Base-by-base conservation (phyloP, 2,329 filamentous ascomycete species). In the Ophiostoma ulmi region DNA sequence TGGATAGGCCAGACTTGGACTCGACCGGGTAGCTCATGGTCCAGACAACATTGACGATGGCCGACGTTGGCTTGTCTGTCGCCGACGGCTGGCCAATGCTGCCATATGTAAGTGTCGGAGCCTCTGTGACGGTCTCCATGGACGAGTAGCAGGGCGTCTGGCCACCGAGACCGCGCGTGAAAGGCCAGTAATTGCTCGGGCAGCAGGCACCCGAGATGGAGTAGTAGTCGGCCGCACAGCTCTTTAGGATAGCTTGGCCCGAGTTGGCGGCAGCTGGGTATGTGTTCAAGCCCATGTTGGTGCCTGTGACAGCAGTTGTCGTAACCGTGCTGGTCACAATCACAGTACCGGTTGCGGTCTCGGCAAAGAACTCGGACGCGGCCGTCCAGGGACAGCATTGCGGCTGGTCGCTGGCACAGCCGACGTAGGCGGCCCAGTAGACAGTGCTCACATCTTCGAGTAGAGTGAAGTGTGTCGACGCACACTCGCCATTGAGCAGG, bases 1-100 rank as follows among this genome's bases (percentile, higher is more conserved):
- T 77, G 3, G 80, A 76, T 3, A 85, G 78, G 1, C 79, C 75
- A 36, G n/a, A 1, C 72, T 69, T 74, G 35, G 73, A 72, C 10
- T 70, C 67, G 5, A 76, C 73, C 5, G 75, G 74, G 65, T 75
- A 77, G 48, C 73, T 73, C 75, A 76, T 76, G 41, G 77, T 73
- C 74, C 75, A 77, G 38, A 77, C 73, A 38, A 77, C 72, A 72
- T 76, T 77, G 72, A 76, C 70, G 17, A 77, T 74, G 63, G 76
- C 76, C 1, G 75, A 76, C 1, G 75, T 77, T 14, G 75, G 75
- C 68, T 74, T 74, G 26, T 72, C 38, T 10, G 69, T 74, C 35
- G 73, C 73, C 6, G 71, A 73, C 1, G 73, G 71, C 61, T 76
- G 70, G 39, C 72, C 74, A 1, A 64, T 70, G 7, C 73, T 70